Evolutionary conservation across 2,329 filamentous ascomycete genomes (phyloP), one percentile per base, ranked within the genome.

Genomic region (Colletotrichum chlorophyti): DNA sequence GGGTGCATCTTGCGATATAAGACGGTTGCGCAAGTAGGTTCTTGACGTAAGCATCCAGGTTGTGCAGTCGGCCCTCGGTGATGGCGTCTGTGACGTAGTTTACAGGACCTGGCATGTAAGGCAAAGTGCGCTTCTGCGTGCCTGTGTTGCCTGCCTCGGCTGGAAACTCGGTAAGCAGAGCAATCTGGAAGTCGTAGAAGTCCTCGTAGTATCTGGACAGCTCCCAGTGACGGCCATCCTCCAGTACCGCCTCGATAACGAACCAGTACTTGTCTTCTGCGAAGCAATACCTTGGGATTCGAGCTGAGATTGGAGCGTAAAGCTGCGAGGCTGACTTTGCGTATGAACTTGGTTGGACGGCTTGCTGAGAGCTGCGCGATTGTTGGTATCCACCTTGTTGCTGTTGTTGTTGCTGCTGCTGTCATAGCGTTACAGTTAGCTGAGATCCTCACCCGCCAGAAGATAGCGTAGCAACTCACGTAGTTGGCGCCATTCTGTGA

Each of bases 231-330:
- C 91, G 85, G 43, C 93, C 93, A 70, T 98, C 93, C 69, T 97
- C 92, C 73, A 98, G 85, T 67, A 89, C 84, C 21, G 91, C 92
- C 72, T 97, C 93, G 58, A 99, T 94, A 52, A 97, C 91, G 69
- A 98, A 99, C 92, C 95, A 98, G 75, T 98, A 98, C 73, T 97
- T 97, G 66, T 97, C 93, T 70, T 98, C 94, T 59, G 93, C 92
- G 69, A 96, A 98, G 73, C 92, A 96, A 76, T 97, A 98, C 61
- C 92, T 85, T 14, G 94, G 93, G 66, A 98, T 96, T 49, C 87
- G 89, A 11, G 94, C 95, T 54, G 87, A 86, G 45, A 96, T 78
- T 0, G 95, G 94, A 2, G 93, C 90, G 64, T 88, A 86, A 7
- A 92, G 76, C 58, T 87, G 81, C 4, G 83, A 79, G 10, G 71